Base-by-base conservation (phyloP, 2,329 filamentous ascomycete species). In the Pseudogymnoascus sp. region DNA sequence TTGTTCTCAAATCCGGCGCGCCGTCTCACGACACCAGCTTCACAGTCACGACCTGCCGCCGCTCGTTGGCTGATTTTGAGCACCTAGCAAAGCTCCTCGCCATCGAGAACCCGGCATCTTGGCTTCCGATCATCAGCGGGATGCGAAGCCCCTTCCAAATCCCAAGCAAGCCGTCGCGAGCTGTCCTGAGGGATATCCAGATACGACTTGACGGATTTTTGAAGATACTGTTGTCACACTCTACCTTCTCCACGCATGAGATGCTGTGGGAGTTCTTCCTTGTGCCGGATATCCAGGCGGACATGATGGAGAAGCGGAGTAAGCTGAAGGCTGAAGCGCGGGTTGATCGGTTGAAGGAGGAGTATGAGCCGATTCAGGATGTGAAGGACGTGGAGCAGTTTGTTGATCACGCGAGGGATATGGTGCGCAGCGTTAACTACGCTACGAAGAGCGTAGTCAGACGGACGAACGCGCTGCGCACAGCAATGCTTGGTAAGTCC, bases 181-280 rank as follows among this genome's bases (percentile, higher is more conserved):
- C 93, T 0, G 84, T 96, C 4, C 78, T 99, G 40, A 88, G 92
- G 67, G 92, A 97, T 70, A 88, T 93, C 61, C 96, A 99, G 73
- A 79, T 91, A 51, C 86, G 89, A 14, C 85, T 96, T 18, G 91
- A 99, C 75, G 88, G 86, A 69, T 97, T 97, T 70, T 78, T 99
- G 69, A 91, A 90, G 68, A 91, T 92, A 16, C 82, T 99, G 67
- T 81, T 99, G 26, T 82, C 85, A 7, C 95, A 99, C 72, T 89
- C 93, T 3, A 97, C 95, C 0, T 97, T 99, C 73, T 85, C 91
- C 0, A 96, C 91, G 0, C 96, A 99, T 72, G 95, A 99, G 77
- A 91, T 97, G 83, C 82, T 99, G 1, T 99, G 95, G 96, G 95
- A 99, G 71, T 99, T 99, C 77, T 96, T 99, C 76, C 82, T 99